Conservation (phyloP, 306 rosid genomes). For the Phaseolus lunatus region DNA sequence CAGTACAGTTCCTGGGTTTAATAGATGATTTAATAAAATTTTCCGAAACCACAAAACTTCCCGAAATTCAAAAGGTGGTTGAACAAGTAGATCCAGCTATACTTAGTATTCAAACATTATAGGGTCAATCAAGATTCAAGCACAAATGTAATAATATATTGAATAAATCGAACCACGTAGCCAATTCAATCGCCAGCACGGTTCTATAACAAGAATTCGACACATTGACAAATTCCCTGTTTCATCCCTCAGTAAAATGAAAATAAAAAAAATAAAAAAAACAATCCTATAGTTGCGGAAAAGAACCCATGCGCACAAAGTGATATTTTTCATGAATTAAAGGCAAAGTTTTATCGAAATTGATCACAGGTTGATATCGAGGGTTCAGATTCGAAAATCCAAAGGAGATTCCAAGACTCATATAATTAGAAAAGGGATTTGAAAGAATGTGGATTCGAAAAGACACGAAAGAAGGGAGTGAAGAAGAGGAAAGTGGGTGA, state of each 20-base stretch:
- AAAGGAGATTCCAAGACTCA: background rate
- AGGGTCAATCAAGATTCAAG: background rate
- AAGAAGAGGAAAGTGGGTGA: background rate
- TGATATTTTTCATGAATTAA: too few relatives aligned
- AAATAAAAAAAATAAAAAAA: background rate
- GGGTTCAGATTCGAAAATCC: constrained; percentile 1
- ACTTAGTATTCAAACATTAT: background rate
- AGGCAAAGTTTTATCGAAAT: too few relatives aligned
- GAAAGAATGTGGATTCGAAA: constrained; percentile 9
- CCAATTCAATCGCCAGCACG: background rate
- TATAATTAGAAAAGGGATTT: background rate
- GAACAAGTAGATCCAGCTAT: background rate
- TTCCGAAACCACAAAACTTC: background rate
- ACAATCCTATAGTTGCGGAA: background rate
- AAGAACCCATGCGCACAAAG: background rate
- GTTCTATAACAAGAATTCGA: constrained; percentile 2
- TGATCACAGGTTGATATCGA: background rate
- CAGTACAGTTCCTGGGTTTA: too few relatives aligned
- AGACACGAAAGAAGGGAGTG: background rate
- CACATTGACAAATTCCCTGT: background rate
- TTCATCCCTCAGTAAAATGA: constrained; percentile 5
- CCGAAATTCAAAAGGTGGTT: background rate
- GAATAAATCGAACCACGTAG: background rate
- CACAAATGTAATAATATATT: background rate
- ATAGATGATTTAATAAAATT: too few relatives aligned